phyloP scores from a whole-genome alignment of 2,329 filamentous ascomycete species.

The Phyllosticta paracitricarpa region DNA sequence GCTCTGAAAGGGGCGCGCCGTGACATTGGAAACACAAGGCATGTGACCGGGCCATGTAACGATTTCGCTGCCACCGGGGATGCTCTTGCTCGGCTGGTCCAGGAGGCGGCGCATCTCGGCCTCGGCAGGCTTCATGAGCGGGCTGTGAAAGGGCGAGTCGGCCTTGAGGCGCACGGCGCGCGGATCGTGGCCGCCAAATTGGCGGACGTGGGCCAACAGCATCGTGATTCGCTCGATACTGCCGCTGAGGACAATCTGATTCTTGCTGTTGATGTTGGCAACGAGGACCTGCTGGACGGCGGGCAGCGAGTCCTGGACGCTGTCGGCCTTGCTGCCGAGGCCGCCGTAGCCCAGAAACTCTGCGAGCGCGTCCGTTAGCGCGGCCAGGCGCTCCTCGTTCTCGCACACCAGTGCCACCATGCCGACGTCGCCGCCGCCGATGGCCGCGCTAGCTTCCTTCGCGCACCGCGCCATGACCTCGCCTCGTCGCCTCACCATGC shows the following conservation, averaged over 20 bases:
- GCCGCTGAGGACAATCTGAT: slow-evolving; percentile 89
- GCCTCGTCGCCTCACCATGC: slow-evolving; percentile 65
- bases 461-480: slow-evolving; percentile 77
- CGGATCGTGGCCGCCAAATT: slow-evolving; percentile 87
- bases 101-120: slow-evolving; percentile 62
- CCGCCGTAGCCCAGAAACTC: slow-evolving; percentile 65
- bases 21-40: slow-evolving; percentile 79
- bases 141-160: slow-evolving; percentile 84
- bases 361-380: slow-evolving; percentile 62
- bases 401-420: slow-evolving; percentile 93
- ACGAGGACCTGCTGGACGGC: slow-evolving; percentile 81
- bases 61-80: slow-evolving; percentile 50
- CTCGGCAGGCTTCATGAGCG: slow-evolving; percentile 80
- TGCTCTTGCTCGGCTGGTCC: slow-evolving; percentile 41
- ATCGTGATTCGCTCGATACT: slow-evolving; percentile 73
- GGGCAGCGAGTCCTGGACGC: slow-evolving; percentile 51
- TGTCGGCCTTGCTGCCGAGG: slow-evolving; percentile 58
- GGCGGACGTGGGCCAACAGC: slow-evolving; percentile 72
- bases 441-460: slow-evolving; percentile 46
- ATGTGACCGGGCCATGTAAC: slow-evolving; percentile 65
- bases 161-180: slow-evolving; percentile 77
- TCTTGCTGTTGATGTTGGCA: slow-evolving; percentile 90
- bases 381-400: slow-evolving; percentile 56
- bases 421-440: slow-evolving; percentile 72
- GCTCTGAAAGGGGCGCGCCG: slow-evolving; percentile 64